A percentile compares a stretch with the other conserved stretches of the same genome.
phyloP scores from a whole-genome alignment of 2,329 filamentous ascomycete genomes.

The Paramyrothecium roridum region DNA sequence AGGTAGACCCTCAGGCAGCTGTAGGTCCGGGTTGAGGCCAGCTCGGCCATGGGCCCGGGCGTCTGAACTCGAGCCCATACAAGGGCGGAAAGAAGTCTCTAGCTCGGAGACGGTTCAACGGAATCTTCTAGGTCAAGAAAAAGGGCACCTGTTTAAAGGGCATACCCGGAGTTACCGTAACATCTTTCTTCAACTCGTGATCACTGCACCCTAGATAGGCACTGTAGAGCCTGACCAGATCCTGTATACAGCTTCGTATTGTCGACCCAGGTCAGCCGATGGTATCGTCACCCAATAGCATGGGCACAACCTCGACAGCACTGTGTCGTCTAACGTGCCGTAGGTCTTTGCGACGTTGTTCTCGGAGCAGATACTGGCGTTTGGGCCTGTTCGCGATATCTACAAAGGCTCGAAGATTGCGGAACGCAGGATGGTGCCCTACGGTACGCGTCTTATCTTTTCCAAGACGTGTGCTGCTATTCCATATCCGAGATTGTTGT shows the following conservation, averaged over 20 bases:
- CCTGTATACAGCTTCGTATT: background rate
- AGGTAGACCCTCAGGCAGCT: background rate
- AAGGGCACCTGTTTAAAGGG: background rate
- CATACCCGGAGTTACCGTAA: background rate
- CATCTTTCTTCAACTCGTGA: background rate
- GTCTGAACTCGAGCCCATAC: background rate
- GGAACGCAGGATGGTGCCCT: too few species aligned
- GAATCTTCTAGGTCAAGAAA: background rate
- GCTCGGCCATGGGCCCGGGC: background rate
- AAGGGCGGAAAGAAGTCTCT: background rate
- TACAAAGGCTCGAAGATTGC: too few species aligned
- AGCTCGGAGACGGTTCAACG: background rate
- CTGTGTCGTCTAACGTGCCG: background rate
- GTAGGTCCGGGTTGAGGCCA: background rate
- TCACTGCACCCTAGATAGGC: background rate
- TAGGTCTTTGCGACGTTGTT: background rate
- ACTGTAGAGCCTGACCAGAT: background rate
- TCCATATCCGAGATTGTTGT: too few species aligned
- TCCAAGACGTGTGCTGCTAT: too few species aligned
- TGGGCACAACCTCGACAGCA: background rate
- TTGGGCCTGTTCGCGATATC: too few species aligned
- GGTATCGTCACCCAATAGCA: background rate
- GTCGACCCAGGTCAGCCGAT: background rate
- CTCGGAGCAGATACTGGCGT: background rate
- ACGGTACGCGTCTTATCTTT: too few species aligned